These are phyloP conservation scores for Lathyrus sativus DNA, from an alignment of 306 rosid species.

Conservation along the genomic window DNA sequence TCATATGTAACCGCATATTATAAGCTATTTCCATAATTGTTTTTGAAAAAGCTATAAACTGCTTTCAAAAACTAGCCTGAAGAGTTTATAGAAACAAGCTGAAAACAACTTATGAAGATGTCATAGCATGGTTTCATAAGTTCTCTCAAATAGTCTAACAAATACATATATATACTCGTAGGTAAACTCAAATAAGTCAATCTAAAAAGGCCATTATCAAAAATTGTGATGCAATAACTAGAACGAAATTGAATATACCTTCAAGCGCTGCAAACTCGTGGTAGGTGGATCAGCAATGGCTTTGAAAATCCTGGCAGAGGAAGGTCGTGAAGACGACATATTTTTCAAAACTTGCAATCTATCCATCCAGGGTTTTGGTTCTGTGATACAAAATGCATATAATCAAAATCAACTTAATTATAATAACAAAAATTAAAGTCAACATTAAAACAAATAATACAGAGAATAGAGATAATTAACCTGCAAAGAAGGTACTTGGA, in stretches of 20 bases:
- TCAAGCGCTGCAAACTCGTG: conserved; percentile 94
- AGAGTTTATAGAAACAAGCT: background rate
- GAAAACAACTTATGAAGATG: background rate
- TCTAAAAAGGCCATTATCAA: background rate
- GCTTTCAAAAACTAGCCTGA: background rate
- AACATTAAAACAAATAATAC: background rate
- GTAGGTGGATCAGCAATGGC: conserved; percentile 99
- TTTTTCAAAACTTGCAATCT: conserved; percentile 58
- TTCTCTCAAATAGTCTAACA: background rate
- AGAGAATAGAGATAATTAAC: conserved; percentile 39
- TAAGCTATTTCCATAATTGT: background rate
- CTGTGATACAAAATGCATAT: conserved; percentile 34
- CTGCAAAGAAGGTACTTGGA: conserved; percentile 81
- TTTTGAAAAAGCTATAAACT: background rate
- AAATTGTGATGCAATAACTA: background rate
- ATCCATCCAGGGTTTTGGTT: conserved; percentile 93
- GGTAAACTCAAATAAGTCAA: background rate
- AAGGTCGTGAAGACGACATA: conserved; percentile 54
- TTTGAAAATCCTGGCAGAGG: conserved; percentile 79
- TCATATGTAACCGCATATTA: background rate
- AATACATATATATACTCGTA: background rate
- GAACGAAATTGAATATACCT: conserved; percentile 50
- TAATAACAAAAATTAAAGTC: background rate
- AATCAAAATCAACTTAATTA: background rate
- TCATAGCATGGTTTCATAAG: no score